Percentiles rank a stretch among this genome's conserved stretches.
Conservation (phyloP, 768 basidiomycete species). For the Russula abietina region DNA sequence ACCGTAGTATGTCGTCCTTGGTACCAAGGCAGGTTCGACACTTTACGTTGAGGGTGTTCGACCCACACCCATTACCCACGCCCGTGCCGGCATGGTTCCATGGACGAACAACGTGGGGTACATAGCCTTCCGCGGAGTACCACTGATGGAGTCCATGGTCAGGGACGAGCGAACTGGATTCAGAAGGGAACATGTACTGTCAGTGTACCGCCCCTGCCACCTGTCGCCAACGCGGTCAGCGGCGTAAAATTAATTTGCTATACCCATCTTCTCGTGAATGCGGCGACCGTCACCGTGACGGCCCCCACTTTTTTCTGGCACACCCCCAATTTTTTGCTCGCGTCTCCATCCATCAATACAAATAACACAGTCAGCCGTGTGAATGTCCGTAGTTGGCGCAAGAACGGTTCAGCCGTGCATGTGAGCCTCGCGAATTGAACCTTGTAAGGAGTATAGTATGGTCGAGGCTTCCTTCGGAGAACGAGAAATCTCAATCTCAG, state of each 20-base stretch:
- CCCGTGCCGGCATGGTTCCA: neutral
- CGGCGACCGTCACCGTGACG: neutral
- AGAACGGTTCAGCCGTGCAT: neutral
- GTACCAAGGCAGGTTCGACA: neutral
- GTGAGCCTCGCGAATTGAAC: neutral
- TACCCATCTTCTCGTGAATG: neutral
- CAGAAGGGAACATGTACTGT: neutral
- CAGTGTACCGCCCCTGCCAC: no score
- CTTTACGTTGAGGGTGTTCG: neutral
- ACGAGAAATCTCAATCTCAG: no score
- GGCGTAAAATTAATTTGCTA: neutral
- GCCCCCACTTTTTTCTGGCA: neutral
- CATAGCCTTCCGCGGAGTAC: neutral
- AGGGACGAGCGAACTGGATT: neutral
- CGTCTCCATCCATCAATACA: neutral
- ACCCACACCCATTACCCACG: neutral
- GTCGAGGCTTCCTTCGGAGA: neutral
- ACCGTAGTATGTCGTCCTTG: neutral
- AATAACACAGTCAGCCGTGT: neutral
- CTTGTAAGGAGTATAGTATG: neutral
- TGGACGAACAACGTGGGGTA: neutral
- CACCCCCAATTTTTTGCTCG: neutral
- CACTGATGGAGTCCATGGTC: neutral
- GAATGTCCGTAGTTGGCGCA: neutral
- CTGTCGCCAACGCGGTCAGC: neutral